Percentiles rank a stretch among this genome's conserved stretches.
phyloP scores from a whole-genome alignment of 768 basidiomycete species.

The Kondoa subrosea region DNA sequence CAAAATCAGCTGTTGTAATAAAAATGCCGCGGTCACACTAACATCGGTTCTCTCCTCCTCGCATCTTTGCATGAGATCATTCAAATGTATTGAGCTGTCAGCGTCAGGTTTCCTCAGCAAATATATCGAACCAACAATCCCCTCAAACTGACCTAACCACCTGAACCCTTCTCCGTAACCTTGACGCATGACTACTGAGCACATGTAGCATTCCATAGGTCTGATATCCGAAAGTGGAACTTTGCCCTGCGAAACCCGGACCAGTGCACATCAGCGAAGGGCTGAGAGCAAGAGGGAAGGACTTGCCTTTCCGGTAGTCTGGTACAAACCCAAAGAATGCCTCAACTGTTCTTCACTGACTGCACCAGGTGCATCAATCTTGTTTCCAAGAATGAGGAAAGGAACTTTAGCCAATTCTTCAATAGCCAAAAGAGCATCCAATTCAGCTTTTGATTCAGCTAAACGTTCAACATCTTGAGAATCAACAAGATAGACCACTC shows the following conservation, averaged over 20 bases:
- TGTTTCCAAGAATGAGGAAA: constrained; percentile 96
- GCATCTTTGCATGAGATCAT: too few species aligned
- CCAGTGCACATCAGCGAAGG: background rate
- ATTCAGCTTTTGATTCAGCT: constrained; percentile 86
- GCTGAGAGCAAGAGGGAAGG: background rate
- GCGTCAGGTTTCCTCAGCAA: background rate
- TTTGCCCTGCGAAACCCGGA: constrained; percentile 53
- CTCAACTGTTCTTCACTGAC: constrained; percentile 95
- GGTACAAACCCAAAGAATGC: constrained; percentile 84
- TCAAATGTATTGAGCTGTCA: background rate
- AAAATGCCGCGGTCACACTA: too few species aligned
- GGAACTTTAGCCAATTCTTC: constrained; percentile 91
- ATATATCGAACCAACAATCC: background rate
- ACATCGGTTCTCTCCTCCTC: too few species aligned
- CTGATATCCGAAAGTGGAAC: constrained; percentile 90
- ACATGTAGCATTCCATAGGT: constrained; percentile 99
- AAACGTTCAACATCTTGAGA: constrained; percentile 93
- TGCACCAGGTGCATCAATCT: constrained; percentile 96
- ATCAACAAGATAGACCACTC: constrained; percentile 92
- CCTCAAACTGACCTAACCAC: background rate
- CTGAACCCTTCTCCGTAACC: constrained; percentile 12
- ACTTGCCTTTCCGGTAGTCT: constrained; percentile 94
- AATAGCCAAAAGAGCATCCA: constrained; percentile 86
- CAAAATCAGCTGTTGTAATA: too few species aligned
- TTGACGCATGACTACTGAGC: constrained; percentile 73